Evolutionary conservation across 441 rosid genomes (phyloP).

Genomic region (Flueggea neowawraea): DNA sequence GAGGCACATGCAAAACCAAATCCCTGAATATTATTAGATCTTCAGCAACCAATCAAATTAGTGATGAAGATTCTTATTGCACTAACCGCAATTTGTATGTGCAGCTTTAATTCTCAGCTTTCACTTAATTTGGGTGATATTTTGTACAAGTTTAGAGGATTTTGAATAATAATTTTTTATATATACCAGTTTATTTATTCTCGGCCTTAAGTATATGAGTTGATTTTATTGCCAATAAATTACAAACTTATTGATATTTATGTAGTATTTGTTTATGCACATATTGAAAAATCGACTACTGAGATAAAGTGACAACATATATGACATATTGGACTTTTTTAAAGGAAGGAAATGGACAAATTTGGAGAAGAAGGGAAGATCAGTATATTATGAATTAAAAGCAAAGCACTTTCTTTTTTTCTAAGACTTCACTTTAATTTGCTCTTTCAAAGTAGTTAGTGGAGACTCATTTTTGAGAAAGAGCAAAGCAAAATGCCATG

Average conservation of each 20-base stretch:
- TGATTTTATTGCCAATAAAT: too few species aligned
- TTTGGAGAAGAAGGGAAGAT: too few species aligned
- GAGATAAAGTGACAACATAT: not conserved
- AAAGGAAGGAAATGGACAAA: not conserved
- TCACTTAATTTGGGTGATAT: too few species aligned
- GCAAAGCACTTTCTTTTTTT: slow-evolving; percentile 13
- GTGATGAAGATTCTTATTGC: not conserved
- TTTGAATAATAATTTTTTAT: too few species aligned
- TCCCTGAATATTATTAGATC: not conserved
- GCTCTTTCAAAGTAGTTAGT: slow-evolving; percentile 11
- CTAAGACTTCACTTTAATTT: slow-evolving; percentile 15
- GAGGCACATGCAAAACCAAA: not conserved
- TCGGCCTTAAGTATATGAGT: too few species aligned
- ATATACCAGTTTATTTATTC: too few species aligned
- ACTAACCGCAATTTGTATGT: too few species aligned
- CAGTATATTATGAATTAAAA: not conserved
- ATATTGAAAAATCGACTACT: too few species aligned
- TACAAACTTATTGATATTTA: too few species aligned
- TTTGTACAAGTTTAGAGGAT: too few species aligned
- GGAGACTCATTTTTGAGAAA: slow-evolving; percentile 17
- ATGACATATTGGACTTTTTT: not conserved
- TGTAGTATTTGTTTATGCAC: too few species aligned
- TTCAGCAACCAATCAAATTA: not conserved
- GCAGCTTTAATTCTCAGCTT: not conserved
- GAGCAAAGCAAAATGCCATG: slow-evolving; percentile 57